Percentiles rank a stretch among this genome's conserved stretches.
Evolutionary conservation across 1,284 basidiomycete species (phyloP).

Genomic region (Laetiporus sulphureus): DNA sequence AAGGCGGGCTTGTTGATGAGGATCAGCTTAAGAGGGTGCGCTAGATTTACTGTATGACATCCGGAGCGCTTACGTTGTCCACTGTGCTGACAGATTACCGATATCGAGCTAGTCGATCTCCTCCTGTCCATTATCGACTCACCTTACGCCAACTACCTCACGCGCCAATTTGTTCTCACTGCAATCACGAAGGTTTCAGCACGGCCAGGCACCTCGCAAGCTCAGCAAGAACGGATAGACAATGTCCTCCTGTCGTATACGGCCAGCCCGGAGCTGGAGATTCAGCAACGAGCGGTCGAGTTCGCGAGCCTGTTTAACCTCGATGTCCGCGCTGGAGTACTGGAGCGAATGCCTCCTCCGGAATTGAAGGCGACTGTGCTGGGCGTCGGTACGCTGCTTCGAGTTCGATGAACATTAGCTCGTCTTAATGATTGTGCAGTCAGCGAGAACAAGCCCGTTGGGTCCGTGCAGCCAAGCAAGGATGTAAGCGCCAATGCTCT

Average conservation of each 20-base stretch:
- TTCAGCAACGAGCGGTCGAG: conserved; percentile 95
- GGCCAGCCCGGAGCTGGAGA: conserved; percentile 86
- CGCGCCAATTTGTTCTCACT: conserved; percentile 89
- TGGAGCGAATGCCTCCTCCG: conserved; percentile 98
- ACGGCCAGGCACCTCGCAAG: conserved; percentile 54
- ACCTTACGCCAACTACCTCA: conserved; percentile 89
- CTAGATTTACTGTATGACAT: conserved; percentile 3
- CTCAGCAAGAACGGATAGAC: conserved; percentile 74
- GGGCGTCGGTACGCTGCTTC: conserved; percentile 65
- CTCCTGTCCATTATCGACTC: conserved; percentile 87
- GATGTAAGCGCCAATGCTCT: too few species aligned
- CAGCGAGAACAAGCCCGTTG: conserved; percentile 91
- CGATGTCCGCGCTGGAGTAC: conserved; percentile 81
- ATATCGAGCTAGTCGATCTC: conserved; percentile 83
- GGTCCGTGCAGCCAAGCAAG: conserved; percentile 74
- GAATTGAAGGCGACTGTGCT: conserved; percentile 93
- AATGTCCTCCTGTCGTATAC: conserved; percentile 75
- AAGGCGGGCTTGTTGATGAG: conserved; percentile 86
- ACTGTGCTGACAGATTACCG: conserved; percentile 49
- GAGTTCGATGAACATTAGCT: background rate
- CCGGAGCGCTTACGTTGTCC: background rate
- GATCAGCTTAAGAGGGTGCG: conserved; percentile 69
- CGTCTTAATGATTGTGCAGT: conserved; percentile 37
- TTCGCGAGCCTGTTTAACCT: conserved; percentile 80
- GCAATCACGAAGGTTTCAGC: conserved; percentile 89